Evolutionary conservation across 192 early-diverging fungal species (phyloP).

Genomic region (Radiomyces spectabilis): DNA sequence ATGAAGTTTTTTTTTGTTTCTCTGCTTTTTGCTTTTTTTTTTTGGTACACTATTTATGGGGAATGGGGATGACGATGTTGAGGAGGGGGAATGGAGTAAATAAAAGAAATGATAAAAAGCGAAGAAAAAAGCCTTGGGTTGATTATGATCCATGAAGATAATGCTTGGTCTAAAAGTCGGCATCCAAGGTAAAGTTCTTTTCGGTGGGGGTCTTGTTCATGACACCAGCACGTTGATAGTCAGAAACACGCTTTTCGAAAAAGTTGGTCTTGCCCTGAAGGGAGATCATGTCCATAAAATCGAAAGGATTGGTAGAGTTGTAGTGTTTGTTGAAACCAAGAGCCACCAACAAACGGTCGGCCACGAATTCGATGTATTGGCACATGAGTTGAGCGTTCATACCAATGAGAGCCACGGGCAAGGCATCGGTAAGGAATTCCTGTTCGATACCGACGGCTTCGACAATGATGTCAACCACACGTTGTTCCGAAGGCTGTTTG

Average conservation of each 20-base stretch:
- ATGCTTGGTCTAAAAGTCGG: slow-evolving; percentile 68
- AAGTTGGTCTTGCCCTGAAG: slow-evolving; percentile 99
- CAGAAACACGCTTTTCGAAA: slow-evolving; percentile 95
- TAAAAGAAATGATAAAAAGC: not conserved
- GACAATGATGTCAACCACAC: slow-evolving; percentile 62
- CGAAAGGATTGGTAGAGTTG: slow-evolving; percentile 87
- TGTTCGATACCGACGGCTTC: slow-evolving; percentile 94
- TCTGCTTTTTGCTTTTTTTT: no score
- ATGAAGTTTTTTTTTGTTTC: no score
- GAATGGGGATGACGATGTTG: not conserved
- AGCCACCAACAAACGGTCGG: slow-evolving; percentile 87
- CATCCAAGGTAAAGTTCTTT: slow-evolving; percentile 72
- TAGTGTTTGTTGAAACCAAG: slow-evolving; percentile 83
- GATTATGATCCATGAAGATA: not conserved
- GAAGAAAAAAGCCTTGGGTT: no score
- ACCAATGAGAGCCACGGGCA: slow-evolving; percentile 90
- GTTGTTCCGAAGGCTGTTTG: slow-evolving; percentile 59
- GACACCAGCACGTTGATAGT: slow-evolving; percentile 92
- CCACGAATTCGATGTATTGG: slow-evolving; percentile 98
- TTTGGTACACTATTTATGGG: no score
- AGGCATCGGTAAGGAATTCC: slow-evolving; percentile 89
- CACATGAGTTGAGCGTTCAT: slow-evolving; percentile 95
- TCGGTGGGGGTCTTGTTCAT: slow-evolving; percentile 59
- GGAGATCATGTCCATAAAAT: slow-evolving; percentile 99
- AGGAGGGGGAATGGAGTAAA: not conserved